Evolutionary conservation across 176 grass and related monocot species (phyloP).

Genomic region (Coix lacrymajobi): DNA sequence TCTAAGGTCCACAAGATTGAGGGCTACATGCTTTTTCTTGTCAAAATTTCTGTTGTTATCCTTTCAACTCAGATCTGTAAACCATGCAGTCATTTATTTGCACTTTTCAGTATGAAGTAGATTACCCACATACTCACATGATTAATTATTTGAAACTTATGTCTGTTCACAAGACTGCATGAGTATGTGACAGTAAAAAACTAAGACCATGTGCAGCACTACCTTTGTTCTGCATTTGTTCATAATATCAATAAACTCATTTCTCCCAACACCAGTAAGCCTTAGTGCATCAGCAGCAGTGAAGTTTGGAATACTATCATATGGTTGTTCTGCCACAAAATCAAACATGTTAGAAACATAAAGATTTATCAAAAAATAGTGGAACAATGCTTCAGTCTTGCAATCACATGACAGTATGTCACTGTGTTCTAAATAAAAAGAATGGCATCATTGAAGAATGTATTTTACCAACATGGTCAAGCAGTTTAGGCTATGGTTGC

Average conservation of each 20-base stretch:
- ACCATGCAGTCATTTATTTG: background rate
- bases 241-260: constrained; percentile 99
- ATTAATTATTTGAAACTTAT: constrained; percentile 16
- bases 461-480: background rate
- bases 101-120: background rate
- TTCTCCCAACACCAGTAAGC: constrained; percentile 93
- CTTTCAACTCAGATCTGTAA: background rate
- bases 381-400: background rate
- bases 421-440: background rate
- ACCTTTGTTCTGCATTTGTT: constrained; percentile 99
- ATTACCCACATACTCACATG: background rate
- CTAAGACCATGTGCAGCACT: constrained; percentile 4
- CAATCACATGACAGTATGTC: background rate
- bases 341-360: constrained; percentile 38
- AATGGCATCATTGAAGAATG: background rate
- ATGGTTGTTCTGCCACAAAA: constrained; percentile 88
- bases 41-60: background rate
- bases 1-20: constrained; percentile 14
- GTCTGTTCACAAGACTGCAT: constrained; percentile 26
- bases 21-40: background rate
- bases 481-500: background rate
- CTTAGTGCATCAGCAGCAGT: constrained; percentile 92
- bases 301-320: constrained; percentile 99
- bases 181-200: background rate
- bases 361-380: background rate